Conservation (phyloP, 2,329 filamentous ascomycete genomes). For the Apiospora marii region DNA sequence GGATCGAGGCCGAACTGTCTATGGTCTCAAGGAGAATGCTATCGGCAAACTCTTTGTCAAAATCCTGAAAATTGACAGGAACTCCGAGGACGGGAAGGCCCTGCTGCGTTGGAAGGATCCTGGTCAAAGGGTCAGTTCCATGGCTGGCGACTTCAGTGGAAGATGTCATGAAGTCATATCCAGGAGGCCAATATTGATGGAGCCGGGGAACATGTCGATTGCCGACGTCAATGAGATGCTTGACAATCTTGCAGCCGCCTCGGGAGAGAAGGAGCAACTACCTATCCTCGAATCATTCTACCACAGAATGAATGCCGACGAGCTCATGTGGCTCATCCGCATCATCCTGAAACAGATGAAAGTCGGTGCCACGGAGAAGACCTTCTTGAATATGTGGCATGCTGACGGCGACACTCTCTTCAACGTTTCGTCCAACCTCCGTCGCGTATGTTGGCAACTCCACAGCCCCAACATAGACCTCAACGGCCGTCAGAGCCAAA, state of each 20-base stretch:
- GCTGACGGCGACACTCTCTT: conserved; percentile 80
- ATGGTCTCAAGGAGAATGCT: conserved; percentile 90
- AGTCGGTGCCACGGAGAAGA: conserved; percentile 83
- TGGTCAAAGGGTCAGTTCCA: conserved; percentile 67
- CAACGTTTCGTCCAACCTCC: conserved; percentile 88
- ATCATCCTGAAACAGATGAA: conserved; percentile 86
- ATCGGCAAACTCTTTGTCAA: conserved; percentile 93
- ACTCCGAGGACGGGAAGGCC: conserved; percentile 86
- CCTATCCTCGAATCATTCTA: conserved; percentile 87
- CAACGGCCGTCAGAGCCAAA: conserved; percentile 75
- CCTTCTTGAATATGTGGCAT: conserved; percentile 84
- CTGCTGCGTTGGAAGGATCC: conserved; percentile 94
- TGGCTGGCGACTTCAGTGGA: conserved; percentile 91
- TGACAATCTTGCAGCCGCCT: conserved; percentile 77
- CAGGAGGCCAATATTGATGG: conserved; percentile 79
- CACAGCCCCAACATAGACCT: conserved; percentile 76
- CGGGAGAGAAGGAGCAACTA: conserved; percentile 84
- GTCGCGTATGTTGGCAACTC: conserved; percentile 94
- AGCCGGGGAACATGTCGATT: conserved; percentile 81
- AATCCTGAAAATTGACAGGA: conserved; percentile 88
- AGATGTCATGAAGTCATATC: conserved; percentile 87
- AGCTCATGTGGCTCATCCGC: conserved; percentile 92
- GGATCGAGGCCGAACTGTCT: conserved; percentile 90
- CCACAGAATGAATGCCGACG: conserved; percentile 88
- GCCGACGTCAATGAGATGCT: conserved; percentile 88